Evolutionary conservation across 352 stramenopile species (phyloP).

Genomic region (Elongisporangium anandrum): DNA sequence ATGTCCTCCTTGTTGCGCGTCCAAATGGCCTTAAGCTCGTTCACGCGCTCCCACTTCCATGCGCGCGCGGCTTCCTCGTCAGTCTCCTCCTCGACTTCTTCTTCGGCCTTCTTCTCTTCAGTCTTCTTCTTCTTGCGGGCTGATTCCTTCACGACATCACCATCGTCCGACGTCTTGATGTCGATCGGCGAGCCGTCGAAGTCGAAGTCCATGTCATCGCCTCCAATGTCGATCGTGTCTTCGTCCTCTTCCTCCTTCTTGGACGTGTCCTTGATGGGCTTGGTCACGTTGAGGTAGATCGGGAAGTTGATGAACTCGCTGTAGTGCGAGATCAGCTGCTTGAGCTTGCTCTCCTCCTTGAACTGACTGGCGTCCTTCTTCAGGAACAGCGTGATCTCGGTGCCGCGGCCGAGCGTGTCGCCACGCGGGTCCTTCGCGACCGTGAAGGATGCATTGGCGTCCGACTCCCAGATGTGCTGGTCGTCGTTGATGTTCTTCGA

Average conservation of each 20-base stretch:
- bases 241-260: constrained; percentile 86
- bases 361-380: constrained; percentile 98
- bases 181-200: constrained; percentile 52
- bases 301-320: constrained; percentile 99
- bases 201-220: constrained; percentile 37
- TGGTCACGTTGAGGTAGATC: constrained; percentile 96
- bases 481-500: constrained; percentile 97
- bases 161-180: constrained; percentile 31
- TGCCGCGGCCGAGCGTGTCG: constrained; percentile 95
- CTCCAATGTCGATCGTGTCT: constrained; percentile 60
- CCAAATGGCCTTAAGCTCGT: constrained; percentile 98
- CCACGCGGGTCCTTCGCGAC: constrained; percentile 95
- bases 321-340: constrained; percentile 95
- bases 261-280: constrained; percentile 77
- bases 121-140: constrained; percentile 57
- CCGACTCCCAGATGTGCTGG: constrained; percentile 99
- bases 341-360: constrained; percentile 92
- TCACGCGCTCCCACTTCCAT: constrained; percentile 96
- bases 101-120: constrained; percentile 69
- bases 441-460: constrained; percentile 95
- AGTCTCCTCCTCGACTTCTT: constrained; percentile 24
- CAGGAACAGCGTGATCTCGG: constrained; percentile 98
- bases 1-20: constrained; percentile 96
- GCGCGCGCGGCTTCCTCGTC: constrained; percentile 72
- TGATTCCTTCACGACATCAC: constrained; percentile 27